Percentiles rank a stretch among this genome's conserved stretches.
phyloP scores from a whole-genome alignment of 805 yeast genomes.

The Wickerhamomyces canadensis region DNA sequence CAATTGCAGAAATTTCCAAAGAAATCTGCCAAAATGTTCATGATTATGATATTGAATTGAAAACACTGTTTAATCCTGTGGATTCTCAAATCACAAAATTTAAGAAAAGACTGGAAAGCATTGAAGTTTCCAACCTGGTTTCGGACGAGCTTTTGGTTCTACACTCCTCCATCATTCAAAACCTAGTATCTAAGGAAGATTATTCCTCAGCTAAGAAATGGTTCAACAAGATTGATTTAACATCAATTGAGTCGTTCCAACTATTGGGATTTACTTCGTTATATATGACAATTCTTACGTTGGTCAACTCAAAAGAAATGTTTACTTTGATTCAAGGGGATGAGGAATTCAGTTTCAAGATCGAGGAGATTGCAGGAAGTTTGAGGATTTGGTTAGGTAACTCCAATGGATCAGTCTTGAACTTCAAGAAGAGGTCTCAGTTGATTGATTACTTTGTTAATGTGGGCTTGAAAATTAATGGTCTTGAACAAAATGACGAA shows the following conservation, averaged over 20 bases:
- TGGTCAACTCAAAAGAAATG: slow-evolving; percentile 14
- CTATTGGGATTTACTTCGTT: slow-evolving; percentile 28
- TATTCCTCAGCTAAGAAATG: slow-evolving; percentile 18
- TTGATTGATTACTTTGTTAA: slow-evolving; percentile 28
- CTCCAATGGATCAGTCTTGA: slow-evolving; percentile 22
- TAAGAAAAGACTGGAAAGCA: slow-evolving; percentile 17
- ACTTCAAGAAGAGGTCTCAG: slow-evolving; percentile 25
- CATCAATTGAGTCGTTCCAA: slow-evolving; percentile 11
- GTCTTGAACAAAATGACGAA: slow-evolving; percentile 11
- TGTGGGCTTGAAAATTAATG: slow-evolving; percentile 21
- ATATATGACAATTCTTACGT: slow-evolving; percentile 19
- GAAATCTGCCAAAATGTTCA: slow-evolving; percentile 11
- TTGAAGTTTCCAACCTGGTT: slow-evolving; percentile 12
- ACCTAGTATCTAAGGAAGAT: slow-evolving; percentile 22
- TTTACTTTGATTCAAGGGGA: slow-evolving; percentile 12
- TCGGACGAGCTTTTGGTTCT: slow-evolving; percentile 22
- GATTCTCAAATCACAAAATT: slow-evolving; percentile 20
- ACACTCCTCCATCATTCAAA: slow-evolving; percentile 24
- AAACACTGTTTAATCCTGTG: slow-evolving; percentile 25
- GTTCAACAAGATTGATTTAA: slow-evolving; percentile 19
- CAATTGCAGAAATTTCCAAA: slow-evolving; percentile 14
- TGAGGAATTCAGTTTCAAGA: slow-evolving; percentile 14
- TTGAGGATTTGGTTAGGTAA: slow-evolving; percentile 33
- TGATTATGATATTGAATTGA: slow-evolving; percentile 18
- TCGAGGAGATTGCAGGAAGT: slow-evolving; percentile 27